Percentiles rank a stretch among this genome's conserved stretches.
phyloP scores from a whole-genome alignment of 257 asterid genomes.

The Solanum ossicruentum region DNA sequence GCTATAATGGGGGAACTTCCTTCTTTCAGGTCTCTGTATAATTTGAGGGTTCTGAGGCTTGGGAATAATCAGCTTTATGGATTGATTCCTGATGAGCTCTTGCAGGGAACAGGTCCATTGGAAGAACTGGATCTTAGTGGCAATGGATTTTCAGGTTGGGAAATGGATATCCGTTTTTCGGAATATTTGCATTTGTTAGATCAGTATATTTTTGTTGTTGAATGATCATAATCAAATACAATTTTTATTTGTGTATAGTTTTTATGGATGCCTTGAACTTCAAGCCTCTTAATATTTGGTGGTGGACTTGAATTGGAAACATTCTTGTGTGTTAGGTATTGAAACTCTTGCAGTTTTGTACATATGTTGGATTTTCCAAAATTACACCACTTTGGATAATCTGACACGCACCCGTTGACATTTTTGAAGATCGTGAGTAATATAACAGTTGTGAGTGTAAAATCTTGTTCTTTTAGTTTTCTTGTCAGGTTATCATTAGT shows the following conservation, averaged over 20 bases:
- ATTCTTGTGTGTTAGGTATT: not conserved
- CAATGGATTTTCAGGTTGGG: conserved; percentile 70
- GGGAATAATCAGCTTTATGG: conserved; percentile 59
- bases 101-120: conserved; percentile 56
- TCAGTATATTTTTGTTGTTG: not conserved
- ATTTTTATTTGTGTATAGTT: not conserved
- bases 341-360: not conserved
- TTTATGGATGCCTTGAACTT: not conserved
- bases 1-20: conserved; percentile 55
- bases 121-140: conserved; percentile 68
- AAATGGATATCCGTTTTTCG: not conserved
- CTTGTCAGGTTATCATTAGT: not conserved
- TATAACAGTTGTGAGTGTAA: not conserved
- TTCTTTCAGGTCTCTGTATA: conserved; percentile 36
- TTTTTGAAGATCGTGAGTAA: not conserved
- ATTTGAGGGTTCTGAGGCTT: conserved; percentile 45
- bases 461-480: not conserved
- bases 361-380: not conserved
- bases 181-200: not conserved
- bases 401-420: not conserved
- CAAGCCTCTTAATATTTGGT: not conserved
- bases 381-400: not conserved
- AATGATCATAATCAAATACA: not conserved
- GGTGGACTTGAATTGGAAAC: not conserved
- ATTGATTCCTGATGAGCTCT: conserved; percentile 41